Base-by-base conservation (phyloP, 129 eudicot species). In the Flaveria sonorensis region DNA sequence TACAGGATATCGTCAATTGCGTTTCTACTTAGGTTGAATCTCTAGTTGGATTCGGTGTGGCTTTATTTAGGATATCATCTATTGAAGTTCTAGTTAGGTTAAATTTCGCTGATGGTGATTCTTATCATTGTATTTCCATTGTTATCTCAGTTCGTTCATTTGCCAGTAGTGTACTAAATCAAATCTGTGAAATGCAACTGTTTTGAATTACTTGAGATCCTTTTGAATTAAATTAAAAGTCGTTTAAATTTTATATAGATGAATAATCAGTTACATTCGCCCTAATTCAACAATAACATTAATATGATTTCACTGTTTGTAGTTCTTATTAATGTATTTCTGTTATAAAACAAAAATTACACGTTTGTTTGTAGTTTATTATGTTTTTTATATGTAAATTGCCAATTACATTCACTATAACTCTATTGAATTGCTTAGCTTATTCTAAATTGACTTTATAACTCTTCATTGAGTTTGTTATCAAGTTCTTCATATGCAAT, bases 111-210 rank as follows among this genome's bases (percentile, higher is more conserved):
- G 70, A 40, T 56, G 56, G 75, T 68, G 70, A 40, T 69, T 77
- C 19, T 18, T 47, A 16, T 47, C 26, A 47, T 26, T 56, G 61
- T 23, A 9, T 56, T 56, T 70, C 30, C 6, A 47, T 78, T 60
- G 9, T 32, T 19, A 36, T 20, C 19, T 66, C 57, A 77, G 63
- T 48, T 40, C 23, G 51, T 23, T 40, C 13, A 65, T 26, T 51
- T 52, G 50, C 39, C 52, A 64, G 39, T 53, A 19, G 67, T 45
- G 45, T 72, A 23, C 4, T 36, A 16, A 60, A 18, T 50, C 16
- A 51, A 47, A 71, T 48, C 42, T 79, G 73, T 79, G 73, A 50
- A 50, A 67, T 18, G 36, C 30, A 21, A 72, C 61, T 77, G 15
- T 53, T 0, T 36, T 56, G 68, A 20, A 66, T 64, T 50, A 19